A percentile compares a stretch with the other conserved stretches of the same genome.
phyloP scores from a whole-genome alignment of 139 green algal species.

The Picochlorum sp. region DNA sequence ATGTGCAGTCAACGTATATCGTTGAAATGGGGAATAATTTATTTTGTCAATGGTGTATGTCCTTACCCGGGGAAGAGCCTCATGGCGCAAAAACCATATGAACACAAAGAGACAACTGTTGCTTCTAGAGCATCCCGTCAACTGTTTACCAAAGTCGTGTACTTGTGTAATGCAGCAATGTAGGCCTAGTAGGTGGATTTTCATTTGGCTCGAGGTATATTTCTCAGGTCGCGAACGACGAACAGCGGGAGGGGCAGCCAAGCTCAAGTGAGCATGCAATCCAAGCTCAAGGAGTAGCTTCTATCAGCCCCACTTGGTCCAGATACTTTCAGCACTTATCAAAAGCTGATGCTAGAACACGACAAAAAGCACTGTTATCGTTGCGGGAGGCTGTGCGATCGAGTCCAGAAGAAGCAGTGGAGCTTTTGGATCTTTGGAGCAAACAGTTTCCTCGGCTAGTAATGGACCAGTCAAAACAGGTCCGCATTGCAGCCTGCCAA shows the following conservation, averaged over 20 bases:
- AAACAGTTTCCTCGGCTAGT: conserved; percentile 53
- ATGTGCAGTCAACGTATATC: no score
- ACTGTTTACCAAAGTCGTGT: background rate
- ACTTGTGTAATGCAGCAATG: background rate
- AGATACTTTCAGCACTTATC: conserved; percentile 60
- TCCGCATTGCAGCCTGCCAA: conserved; percentile 40
- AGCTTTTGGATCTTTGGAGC: conserved; percentile 49
- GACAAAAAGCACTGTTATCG: conserved; percentile 70
- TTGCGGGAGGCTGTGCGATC: conserved; percentile 26
- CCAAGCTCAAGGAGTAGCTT: no score
- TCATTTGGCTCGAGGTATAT: conserved; percentile 26
- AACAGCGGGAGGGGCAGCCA: background rate
- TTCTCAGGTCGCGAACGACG: background rate
- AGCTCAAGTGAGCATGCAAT: no score
- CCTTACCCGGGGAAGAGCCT: no score
- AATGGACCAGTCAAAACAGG: conserved; percentile 49
- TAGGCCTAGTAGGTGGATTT: conserved; percentile 3
- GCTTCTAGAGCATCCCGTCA: no score
- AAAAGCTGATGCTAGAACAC: conserved; percentile 70
- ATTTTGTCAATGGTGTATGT: no score
- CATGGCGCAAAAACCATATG: no score
- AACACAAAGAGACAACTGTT: no score
- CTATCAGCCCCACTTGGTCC: conserved; percentile 3
- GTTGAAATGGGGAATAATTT: no score
- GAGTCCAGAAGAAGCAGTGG: conserved; percentile 17